A percentile compares a stretch with the other conserved stretches of the same genome.
phyloP scores from a whole-genome alignment of 1,284 basidiomycete species.

The Stygiomarasmius scandens region DNA sequence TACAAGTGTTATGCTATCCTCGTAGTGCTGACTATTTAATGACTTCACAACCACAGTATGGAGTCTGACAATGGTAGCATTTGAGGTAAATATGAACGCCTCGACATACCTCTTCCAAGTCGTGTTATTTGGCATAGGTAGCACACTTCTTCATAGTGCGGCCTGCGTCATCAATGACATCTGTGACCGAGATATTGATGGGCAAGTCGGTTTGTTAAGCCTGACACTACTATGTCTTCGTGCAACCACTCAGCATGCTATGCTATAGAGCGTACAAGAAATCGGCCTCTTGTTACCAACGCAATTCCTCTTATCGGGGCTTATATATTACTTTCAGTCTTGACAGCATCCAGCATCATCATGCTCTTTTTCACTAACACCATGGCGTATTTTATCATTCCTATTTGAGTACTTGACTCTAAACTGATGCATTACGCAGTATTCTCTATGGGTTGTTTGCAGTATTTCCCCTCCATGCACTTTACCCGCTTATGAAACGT shows the following conservation, averaged over 20 bases:
- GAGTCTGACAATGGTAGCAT: too few species aligned
- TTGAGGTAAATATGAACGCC: too few species aligned
- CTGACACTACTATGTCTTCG: too few species aligned
- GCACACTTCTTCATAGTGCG: conserved; percentile 41
- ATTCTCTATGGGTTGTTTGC: conserved; percentile 33
- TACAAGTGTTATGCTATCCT: neutral
- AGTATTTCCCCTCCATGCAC: conserved; percentile 46
- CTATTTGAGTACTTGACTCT: too few species aligned
- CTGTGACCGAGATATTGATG: conserved; percentile 52
- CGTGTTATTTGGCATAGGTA: neutral
- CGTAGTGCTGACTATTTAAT: neutral
- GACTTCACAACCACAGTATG: too few species aligned
- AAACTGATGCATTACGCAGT: conserved; percentile 29
- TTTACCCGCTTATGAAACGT: conserved; percentile 67
- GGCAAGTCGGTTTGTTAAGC: conserved; percentile 46
- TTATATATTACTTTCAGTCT: neutral
- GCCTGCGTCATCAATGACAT: conserved; percentile 60
- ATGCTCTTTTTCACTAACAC: neutral
- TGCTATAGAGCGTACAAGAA: conserved; percentile 5
- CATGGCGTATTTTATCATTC: neutral
- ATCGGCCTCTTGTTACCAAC: conserved; percentile 4
- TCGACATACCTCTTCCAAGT: neutral
- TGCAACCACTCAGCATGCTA: too few species aligned
- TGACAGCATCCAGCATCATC: neutral
- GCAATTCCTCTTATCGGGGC: conserved; percentile 2